phyloP scores from a whole-genome alignment of 768 basidiomycete species.

The Hypsizygus marmoreus region DNA sequence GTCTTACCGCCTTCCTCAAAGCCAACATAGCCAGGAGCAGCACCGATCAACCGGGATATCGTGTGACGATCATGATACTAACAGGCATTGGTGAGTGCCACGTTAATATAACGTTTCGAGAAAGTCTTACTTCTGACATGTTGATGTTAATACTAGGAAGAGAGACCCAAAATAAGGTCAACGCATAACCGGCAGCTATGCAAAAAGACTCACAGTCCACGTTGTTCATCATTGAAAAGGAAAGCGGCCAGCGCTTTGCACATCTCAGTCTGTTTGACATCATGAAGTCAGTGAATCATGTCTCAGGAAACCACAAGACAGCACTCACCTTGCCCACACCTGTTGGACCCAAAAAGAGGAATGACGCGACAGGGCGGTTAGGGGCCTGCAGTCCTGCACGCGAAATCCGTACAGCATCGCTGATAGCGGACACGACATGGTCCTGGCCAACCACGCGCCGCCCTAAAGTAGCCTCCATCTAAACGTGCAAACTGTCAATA shows the following conservation, averaged over 20 bases:
- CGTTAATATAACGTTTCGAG: background rate
- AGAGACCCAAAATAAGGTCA: background rate
- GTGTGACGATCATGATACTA: constrained; percentile 92
- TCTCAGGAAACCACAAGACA: background rate
- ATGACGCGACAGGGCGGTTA: constrained; percentile 87
- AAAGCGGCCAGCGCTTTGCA: constrained; percentile 88
- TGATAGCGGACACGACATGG: constrained; percentile 81
- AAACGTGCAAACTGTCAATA: background rate
- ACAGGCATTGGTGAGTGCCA: background rate
- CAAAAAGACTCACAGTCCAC: constrained; percentile 66
- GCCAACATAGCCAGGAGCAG: constrained; percentile 92
- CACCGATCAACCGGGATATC: constrained; percentile 87
- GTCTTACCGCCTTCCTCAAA: constrained; percentile 74
- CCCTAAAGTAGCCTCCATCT: constrained; percentile 87
- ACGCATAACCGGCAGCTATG: background rate
- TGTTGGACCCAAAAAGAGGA: constrained; percentile 88
- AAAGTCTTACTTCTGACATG: constrained; percentile 73
- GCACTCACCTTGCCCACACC: constrained; percentile 80
- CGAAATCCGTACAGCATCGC: constrained; percentile 90
- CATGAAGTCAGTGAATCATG: background rate
- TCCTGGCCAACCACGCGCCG: constrained; percentile 88
- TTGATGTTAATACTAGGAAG: constrained; percentile 79
- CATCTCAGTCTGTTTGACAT: constrained; percentile 70
- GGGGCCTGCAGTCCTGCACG: constrained; percentile 89
- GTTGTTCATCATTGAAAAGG: constrained; percentile 86